phyloP scores from a whole-genome alignment of 169 alveolate genomes.

The Eimeria brunetti region DNA sequence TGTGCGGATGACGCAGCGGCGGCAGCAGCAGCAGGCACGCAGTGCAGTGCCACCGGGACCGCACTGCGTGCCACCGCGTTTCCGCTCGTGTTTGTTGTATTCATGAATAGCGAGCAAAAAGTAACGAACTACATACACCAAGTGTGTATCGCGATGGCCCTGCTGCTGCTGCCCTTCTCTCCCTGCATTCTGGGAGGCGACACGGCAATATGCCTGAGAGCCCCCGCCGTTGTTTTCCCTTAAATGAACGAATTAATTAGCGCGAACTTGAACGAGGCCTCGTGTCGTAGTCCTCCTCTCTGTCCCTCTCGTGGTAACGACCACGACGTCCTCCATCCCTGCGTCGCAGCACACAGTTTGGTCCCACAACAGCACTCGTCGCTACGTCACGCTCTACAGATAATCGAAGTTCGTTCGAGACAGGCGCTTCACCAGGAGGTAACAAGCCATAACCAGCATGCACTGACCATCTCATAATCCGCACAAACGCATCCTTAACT shows the following conservation, averaged over 20 bases:
- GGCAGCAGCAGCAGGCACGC: conserved; percentile 7
- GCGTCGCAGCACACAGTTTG: conserved; percentile 20
- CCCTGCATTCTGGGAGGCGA: not conserved
- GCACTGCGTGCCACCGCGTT: not conserved
- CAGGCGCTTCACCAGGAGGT: conserved; percentile 36
- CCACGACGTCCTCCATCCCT: conserved; percentile 39
- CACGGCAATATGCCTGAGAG: not conserved
- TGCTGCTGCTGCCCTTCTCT: not conserved
- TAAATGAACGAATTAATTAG: not conserved
- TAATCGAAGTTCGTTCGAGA: not conserved
- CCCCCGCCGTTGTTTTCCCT: not conserved
- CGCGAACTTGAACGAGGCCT: conserved; percentile 44
- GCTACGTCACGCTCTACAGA: too few species aligned
- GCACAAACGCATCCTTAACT: conserved; percentile 30
- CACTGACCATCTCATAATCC: conserved; percentile 47
- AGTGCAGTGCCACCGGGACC: not conserved
- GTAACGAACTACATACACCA: not conserved
- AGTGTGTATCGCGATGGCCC: not conserved
- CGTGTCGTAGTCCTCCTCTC: conserved; percentile 21
- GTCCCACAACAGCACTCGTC: not conserved
- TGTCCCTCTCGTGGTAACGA: conserved; percentile 46
- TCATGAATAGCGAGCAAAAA: not conserved
- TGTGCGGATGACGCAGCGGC: not conserved
- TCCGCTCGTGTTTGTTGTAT: not conserved
- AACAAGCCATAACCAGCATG: conserved; percentile 53